A percentile compares a stretch with the other conserved stretches of the same genome.
Evolutionary conservation across 805 yeast species (phyloP).

Genomic region (Kodamaea leandrae): DNA sequence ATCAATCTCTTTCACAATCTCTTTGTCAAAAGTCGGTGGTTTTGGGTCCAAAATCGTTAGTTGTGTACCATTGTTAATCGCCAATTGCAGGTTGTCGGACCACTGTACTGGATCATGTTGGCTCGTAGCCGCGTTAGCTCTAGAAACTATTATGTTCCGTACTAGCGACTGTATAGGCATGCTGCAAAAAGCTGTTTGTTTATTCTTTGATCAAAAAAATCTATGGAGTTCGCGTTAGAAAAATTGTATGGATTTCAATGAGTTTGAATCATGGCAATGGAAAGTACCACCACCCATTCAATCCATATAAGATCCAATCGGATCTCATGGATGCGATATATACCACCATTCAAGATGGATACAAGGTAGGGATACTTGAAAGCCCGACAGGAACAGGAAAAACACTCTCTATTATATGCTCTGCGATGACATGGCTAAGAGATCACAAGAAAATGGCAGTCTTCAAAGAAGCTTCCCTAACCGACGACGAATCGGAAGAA

Average conservation of each 20-base stretch:
- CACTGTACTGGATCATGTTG: slow-evolving; percentile 30
- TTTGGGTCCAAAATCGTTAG: slow-evolving; percentile 38
- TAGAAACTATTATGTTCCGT: slow-evolving; percentile 4
- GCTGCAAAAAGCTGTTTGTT: slow-evolving; percentile 2
- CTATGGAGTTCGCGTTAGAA: background rate
- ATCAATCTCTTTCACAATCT: slow-evolving; percentile 20
- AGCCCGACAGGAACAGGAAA: slow-evolving; percentile 97
- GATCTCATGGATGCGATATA: slow-evolving; percentile 77
- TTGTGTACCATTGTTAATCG: slow-evolving; percentile 34
- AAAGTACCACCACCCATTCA: slow-evolving; percentile 69
- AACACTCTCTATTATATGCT: slow-evolving; percentile 81
- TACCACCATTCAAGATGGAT: slow-evolving; percentile 49
- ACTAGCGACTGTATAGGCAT: slow-evolving; percentile 7
- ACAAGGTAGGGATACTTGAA: slow-evolving; percentile 78
- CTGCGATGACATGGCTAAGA: slow-evolving; percentile 80
- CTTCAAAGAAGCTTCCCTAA: slow-evolving; percentile 7
- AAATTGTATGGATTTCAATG: background rate
- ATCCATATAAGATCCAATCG: slow-evolving; percentile 76
- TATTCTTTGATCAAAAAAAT: background rate
- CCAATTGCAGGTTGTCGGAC: slow-evolving; percentile 35
- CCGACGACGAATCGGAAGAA: slow-evolving; percentile 42
- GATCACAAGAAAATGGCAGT: slow-evolving; percentile 36
- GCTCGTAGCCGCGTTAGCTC: slow-evolving; percentile 9
- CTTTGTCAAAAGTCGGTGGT: slow-evolving; percentile 29
- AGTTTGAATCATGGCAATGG: slow-evolving; percentile 1